These are phyloP conservation scores for Irpex sp. DNA, from an alignment of 1,284 basidiomycete genomes.

Conservation along the genomic window DNA sequence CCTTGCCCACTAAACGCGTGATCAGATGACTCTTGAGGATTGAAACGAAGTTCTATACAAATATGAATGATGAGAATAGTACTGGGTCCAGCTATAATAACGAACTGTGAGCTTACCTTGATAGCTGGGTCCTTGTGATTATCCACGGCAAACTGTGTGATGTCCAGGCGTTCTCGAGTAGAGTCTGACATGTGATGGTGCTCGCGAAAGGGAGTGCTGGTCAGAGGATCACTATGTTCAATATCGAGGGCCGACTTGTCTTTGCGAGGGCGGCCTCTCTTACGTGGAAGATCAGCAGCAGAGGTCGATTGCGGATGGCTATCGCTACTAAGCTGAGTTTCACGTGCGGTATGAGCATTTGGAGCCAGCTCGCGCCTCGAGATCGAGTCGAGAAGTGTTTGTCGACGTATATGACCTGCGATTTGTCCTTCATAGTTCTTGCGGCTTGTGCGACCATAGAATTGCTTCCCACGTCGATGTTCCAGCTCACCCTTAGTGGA, in stretches of 20 bases:
- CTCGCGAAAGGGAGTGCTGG: constrained; percentile 4
- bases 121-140: constrained; percentile 18
- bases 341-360: neutral
- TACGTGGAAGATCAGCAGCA: neutral
- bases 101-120: constrained; percentile 15
- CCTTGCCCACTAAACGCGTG: constrained; percentile 6
- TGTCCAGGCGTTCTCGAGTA: constrained; percentile 12
- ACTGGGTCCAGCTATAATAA: neutral
- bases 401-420: constrained; percentile 1
- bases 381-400: neutral
- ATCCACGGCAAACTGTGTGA: constrained; percentile 15
- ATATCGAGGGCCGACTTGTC: neutral
- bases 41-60: constrained; percentile 22
- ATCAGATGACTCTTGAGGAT: constrained; percentile 21
- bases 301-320: neutral
- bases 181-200: constrained; percentile 17
- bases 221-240: constrained; percentile 4
- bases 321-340: neutral
- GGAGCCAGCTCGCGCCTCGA: neutral
- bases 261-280: neutral
- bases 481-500: constrained; percentile 18
- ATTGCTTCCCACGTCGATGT: constrained; percentile 14
- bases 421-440: constrained; percentile 7
- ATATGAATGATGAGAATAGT: no score
- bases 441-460: constrained; percentile 11